Conservation (phyloP, 352 stramenopile species). For the Pythium volutum region DNA sequence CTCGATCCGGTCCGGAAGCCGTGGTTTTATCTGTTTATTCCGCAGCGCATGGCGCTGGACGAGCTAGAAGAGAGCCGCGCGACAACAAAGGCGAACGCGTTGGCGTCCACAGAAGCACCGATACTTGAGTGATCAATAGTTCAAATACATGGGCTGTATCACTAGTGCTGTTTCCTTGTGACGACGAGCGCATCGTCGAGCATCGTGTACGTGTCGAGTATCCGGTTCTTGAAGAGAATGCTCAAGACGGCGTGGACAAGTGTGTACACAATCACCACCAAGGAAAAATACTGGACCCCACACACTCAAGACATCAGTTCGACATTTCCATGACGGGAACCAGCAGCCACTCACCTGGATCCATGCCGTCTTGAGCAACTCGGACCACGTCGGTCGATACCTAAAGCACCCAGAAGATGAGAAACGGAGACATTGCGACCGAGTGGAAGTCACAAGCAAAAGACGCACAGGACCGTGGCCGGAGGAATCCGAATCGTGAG, state of each 20-base stretch:
- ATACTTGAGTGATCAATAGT: neutral
- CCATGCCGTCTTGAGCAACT: constrained; percentile 63
- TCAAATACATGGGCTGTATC: neutral
- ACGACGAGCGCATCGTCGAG: constrained; percentile 19
- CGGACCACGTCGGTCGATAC: constrained; percentile 53
- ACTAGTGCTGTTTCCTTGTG: constrained; percentile 18
- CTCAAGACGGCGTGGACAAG: constrained; percentile 12
- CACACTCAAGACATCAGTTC: neutral
- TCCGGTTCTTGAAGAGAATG: constrained; percentile 21
- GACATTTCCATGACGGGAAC: neutral
- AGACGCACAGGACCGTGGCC: constrained; percentile 30
- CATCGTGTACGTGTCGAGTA: constrained; percentile 23
- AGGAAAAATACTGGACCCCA: constrained; percentile 19
- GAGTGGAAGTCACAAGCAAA: neutral
- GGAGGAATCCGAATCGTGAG: constrained; percentile 45
- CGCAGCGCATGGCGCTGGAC: constrained; percentile 55
- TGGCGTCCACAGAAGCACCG: neutral
- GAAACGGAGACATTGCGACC: neutral
- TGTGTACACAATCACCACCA: constrained; percentile 23
- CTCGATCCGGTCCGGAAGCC: constrained; percentile 63
- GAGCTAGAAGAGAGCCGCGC: constrained; percentile 27
- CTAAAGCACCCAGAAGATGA: constrained; percentile 16
- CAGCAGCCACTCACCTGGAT: constrained; percentile 41
- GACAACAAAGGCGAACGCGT: neutral
- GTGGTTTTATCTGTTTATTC: constrained; percentile 80